phyloP scores from a whole-genome alignment of 2,329 filamentous ascomycete genomes.

The Sporothrix mexicana region DNA sequence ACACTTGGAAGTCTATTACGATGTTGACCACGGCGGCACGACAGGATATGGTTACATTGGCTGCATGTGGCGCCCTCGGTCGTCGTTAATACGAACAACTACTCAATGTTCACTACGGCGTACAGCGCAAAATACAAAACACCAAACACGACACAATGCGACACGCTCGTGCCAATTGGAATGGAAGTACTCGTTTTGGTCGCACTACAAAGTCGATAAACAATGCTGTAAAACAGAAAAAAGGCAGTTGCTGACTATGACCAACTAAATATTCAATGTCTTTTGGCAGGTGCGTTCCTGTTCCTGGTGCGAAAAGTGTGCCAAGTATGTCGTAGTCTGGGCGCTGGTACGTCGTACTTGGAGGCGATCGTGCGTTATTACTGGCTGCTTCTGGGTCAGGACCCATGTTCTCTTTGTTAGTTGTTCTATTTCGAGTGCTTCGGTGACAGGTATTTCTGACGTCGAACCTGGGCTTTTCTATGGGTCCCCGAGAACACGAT shows the following conservation, averaged over 20 bases:
- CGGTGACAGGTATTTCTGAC: neutral
- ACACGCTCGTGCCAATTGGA: neutral
- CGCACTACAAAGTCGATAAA: too few relatives aligned
- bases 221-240: too few relatives aligned
- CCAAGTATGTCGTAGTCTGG: constrained; percentile 18
- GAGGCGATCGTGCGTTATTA: neutral
- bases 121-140: too few relatives aligned
- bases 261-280: neutral
- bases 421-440: constrained; percentile 18
- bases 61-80: neutral
- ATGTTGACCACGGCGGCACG: neutral
- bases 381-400: neutral
- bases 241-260: constrained; percentile 1
- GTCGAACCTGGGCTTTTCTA: neutral
- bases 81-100: neutral
- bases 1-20: constrained; percentile 4
- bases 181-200: too few relatives aligned
- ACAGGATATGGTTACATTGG: neutral
- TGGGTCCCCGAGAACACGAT: constrained; percentile 22
- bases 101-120: too few relatives aligned
- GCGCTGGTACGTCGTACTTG: neutral
- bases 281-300: constrained; percentile 18
- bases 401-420: constrained; percentile 11
- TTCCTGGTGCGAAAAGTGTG: constrained; percentile 18
- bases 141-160: too few relatives aligned